Conservation (phyloP, 148 eudicot species). For the Rheum nobile region DNA sequence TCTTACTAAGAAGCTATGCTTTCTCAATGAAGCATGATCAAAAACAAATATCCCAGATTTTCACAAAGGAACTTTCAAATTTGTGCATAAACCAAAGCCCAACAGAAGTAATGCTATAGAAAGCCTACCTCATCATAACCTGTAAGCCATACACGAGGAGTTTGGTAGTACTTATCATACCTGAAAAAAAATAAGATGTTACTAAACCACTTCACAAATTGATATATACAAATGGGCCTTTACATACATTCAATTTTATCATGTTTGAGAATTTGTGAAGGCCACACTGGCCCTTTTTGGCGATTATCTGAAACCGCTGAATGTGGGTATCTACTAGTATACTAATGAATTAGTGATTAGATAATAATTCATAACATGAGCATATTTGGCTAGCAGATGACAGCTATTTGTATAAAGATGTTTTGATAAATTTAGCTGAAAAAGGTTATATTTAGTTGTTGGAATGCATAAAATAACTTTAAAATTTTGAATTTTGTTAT, state of each 20-base stretch:
- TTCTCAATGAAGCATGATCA: background rate
- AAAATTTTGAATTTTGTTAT: background rate
- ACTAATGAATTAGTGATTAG: background rate
- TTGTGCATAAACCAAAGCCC: background rate
- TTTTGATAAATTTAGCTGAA: background rate
- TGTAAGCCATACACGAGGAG: slow-evolving; percentile 99
- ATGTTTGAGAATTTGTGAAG: background rate
- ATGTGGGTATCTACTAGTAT: background rate
- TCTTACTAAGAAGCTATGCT: background rate
- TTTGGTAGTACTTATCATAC: slow-evolving; percentile 97
- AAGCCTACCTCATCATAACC: slow-evolving; percentile 89
- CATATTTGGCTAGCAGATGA: slow-evolving; percentile 1
- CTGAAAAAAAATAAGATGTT: slow-evolving; percentile 21
- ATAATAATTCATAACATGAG: background rate
- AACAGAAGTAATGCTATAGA: background rate
- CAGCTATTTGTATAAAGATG: background rate
- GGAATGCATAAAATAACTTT: background rate
- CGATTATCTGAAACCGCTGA: background rate
- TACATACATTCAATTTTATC: background rate
- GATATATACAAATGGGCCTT: background rate
- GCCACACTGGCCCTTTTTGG: background rate
- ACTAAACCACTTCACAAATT: background rate
- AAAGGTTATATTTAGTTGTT: background rate
- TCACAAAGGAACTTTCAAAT: too few relatives aligned
- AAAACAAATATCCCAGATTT: background rate